A percentile compares a stretch with the other conserved stretches of the same genome.
Conservation (phyloP, 2,329 filamentous ascomycete genomes). For the Mariannaea elegans region DNA sequence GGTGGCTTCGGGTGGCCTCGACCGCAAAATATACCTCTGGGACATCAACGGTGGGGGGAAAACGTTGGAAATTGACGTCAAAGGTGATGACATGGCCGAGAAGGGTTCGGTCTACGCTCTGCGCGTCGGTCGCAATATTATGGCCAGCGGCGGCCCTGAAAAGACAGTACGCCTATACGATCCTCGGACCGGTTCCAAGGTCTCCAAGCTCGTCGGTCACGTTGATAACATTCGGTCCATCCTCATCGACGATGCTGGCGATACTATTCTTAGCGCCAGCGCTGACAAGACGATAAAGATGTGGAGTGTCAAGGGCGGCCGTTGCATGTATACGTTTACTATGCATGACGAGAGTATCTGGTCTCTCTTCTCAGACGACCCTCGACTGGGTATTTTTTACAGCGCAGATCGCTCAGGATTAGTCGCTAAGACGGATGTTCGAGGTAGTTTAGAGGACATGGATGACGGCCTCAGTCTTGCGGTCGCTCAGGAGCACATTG, state of each 20-base stretch:
- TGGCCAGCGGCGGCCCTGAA: slow-evolving; percentile 94
- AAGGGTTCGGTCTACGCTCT: slow-evolving; percentile 97
- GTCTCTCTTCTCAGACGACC: slow-evolving; percentile 91
- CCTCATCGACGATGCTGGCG: slow-evolving; percentile 85
- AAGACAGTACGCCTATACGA: slow-evolving; percentile 95
- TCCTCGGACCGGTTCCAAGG: slow-evolving; percentile 83
- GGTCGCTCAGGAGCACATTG: slow-evolving; percentile 91
- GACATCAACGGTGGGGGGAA: slow-evolving; percentile 89
- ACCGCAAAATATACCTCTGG: slow-evolving; percentile 93
- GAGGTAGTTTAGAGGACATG: slow-evolving; percentile 70
- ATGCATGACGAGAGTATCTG: slow-evolving; percentile 99
- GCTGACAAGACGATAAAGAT: slow-evolving; percentile 98
- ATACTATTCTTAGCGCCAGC: slow-evolving; percentile 92
- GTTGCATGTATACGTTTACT: slow-evolving; percentile 97
- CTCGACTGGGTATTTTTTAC: slow-evolving; percentile 88
- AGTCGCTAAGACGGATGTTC: slow-evolving; percentile 95
- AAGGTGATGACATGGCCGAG: slow-evolving; percentile 81
- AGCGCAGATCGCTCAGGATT: slow-evolving; percentile 91
- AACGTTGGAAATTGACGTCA: slow-evolving; percentile 84
- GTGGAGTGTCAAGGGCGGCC: slow-evolving; percentile 93
- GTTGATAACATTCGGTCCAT: slow-evolving; percentile 94
- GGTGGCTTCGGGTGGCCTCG: slow-evolving; percentile 93
- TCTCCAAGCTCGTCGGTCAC: slow-evolving; percentile 97
- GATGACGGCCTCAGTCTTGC: slow-evolving; percentile 91
- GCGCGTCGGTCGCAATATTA: slow-evolving; percentile 78